Conservation (phyloP, 305 asterid genomes). For the Solanum chacoense region DNA sequence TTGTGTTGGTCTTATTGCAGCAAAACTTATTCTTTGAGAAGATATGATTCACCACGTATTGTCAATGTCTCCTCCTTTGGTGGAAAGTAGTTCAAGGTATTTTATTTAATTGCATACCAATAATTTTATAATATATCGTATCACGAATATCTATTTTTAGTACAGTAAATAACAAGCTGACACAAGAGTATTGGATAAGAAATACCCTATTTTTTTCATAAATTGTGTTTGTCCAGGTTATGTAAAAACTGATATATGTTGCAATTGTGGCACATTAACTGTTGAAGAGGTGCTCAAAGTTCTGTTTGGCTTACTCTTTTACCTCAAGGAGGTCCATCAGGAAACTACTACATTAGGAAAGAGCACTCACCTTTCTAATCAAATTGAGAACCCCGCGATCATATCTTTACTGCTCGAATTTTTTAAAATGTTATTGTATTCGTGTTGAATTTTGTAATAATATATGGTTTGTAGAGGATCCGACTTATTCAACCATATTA, state of each 20-base stretch:
- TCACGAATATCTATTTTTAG: too few relatives aligned
- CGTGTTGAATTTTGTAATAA: neutral
- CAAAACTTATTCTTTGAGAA: too few relatives aligned
- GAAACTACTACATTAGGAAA: neutral
- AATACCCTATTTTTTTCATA: neutral
- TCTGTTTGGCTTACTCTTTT: conserved; percentile 12
- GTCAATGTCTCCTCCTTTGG: conserved; percentile 27
- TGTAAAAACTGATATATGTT: conserved; percentile 15
- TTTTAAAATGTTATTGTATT: neutral
- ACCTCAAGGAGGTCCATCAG: conserved; percentile 18
- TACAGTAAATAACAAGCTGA: too few relatives aligned
- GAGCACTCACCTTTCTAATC: neutral
- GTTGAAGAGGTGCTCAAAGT: conserved; percentile 15
- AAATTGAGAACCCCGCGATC: neutral
- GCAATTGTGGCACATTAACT: neutral
- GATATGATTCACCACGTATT: conserved; percentile 35
- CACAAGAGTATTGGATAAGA: conserved; percentile 7
- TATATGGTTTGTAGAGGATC: neutral
- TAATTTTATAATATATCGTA: too few relatives aligned
- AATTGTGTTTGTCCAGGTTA: conserved; percentile 20
- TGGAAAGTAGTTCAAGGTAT: conserved; percentile 25
- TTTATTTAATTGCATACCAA: neutral
- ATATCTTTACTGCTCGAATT: neutral
- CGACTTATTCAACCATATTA: neutral
- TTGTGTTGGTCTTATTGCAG: too few relatives aligned